These are phyloP conservation scores for Juglanconis juglandina DNA, from an alignment of 2,329 filamentous ascomycete species.

Conservation along the genomic window DNA sequence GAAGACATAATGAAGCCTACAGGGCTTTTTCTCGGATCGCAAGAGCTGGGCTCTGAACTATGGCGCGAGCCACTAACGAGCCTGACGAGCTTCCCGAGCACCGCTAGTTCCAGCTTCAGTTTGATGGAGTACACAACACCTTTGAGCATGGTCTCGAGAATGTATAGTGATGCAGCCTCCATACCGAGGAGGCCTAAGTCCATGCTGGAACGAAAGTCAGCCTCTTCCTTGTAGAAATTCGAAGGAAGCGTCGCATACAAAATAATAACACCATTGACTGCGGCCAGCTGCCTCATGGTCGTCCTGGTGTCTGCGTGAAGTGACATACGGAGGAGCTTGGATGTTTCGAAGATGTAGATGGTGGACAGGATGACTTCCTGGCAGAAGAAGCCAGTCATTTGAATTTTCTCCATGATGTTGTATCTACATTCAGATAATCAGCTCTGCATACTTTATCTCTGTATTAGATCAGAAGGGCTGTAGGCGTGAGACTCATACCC, in stretches of 20 bases:
- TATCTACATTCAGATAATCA: not conserved
- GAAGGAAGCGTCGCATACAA: not conserved
- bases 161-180: slow-evolving; percentile 3
- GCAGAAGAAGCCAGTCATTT: slow-evolving; percentile 10
- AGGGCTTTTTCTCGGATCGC: slow-evolving; percentile 4
- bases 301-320: slow-evolving; percentile 7
- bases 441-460: too few species aligned
- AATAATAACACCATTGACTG: slow-evolving; percentile 6
- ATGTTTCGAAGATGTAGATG: slow-evolving; percentile 9
- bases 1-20: not conserved
- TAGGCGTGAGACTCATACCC: not conserved
- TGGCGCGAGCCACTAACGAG: not conserved
- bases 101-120: slow-evolving; percentile 5
- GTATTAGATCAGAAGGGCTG: too few species aligned
- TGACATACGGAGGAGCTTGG: not conserved
- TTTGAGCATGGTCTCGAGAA: slow-evolving; percentile 14
- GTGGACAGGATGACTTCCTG: slow-evolving; percentile 3
- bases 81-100: slow-evolving; percentile 6
- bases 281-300: slow-evolving; percentile 7
- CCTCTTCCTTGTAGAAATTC: not conserved
- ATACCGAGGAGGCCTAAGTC: not conserved
- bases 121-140: slow-evolving; percentile 12
- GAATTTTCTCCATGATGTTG: slow-evolving; percentile 11
- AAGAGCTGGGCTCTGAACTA: not conserved
- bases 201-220: not conserved